A percentile compares a stretch with the other conserved stretches of the same genome.
phyloP scores from a whole-genome alignment of 169 alveolate genomes.

The Fabrea salina region DNA sequence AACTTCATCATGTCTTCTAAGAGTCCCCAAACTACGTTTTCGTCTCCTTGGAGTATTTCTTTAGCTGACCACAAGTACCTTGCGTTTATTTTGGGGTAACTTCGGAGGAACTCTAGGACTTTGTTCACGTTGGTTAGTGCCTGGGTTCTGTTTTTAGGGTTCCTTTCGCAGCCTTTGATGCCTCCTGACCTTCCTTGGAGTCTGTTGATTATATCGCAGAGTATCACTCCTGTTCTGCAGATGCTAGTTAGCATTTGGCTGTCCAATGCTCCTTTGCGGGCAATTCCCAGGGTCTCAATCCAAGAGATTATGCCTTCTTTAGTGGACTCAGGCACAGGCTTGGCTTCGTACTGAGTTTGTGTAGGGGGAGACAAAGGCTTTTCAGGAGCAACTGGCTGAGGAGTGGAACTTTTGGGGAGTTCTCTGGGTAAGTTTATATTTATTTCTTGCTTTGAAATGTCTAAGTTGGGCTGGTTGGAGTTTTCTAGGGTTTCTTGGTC shows the following conservation, averaged over 20 bases:
- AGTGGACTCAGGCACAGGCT: background rate
- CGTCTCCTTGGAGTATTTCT: constrained; percentile 50
- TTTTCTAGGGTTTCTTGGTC: background rate
- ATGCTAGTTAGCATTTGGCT: background rate
- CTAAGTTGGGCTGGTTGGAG: background rate
- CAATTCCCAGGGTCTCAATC: background rate
- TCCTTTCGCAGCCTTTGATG: constrained; percentile 55
- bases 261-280: background rate
- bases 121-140: constrained; percentile 44
- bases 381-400: background rate
- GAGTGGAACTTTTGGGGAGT: background rate
- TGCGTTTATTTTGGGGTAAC: constrained; percentile 45
- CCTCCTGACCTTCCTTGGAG: constrained; percentile 38
- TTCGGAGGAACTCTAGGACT: constrained; percentile 46
- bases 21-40: constrained; percentile 57
- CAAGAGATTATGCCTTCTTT: background rate
- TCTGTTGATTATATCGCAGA: constrained; percentile 52
- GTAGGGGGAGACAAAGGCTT: background rate
- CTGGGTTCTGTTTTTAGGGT: constrained; percentile 47
- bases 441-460: background rate
- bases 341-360: background rate
- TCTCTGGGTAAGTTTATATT: background rate
- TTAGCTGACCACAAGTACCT: constrained; percentile 49
- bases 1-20: constrained; percentile 58
- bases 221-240: constrained; percentile 61